A percentile compares a stretch with the other conserved stretches of the same genome.
phyloP scores from a whole-genome alignment of 257 asterid species.

The Schizonepeta tenuifolia region DNA sequence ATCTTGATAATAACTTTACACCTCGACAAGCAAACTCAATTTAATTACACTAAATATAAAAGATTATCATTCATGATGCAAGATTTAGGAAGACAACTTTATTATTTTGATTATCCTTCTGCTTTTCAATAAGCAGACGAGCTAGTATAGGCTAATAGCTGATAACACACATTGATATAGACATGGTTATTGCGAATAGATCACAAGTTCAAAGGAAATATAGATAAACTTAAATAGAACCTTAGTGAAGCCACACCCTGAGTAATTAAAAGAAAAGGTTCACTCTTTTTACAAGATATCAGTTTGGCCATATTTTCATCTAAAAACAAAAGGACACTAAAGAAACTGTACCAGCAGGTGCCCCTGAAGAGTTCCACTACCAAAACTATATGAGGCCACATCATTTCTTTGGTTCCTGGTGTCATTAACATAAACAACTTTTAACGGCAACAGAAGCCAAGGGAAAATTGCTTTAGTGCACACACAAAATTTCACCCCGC shows the following conservation, averaged over 20 bases:
- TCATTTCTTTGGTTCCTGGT: conserved; percentile 39
- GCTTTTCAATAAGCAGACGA: background rate
- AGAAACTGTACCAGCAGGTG: conserved; percentile 70
- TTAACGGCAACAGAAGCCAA: conserved; percentile 93
- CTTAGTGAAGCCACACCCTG: background rate
- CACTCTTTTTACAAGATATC: background rate
- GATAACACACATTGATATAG: background rate
- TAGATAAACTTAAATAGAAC: background rate
- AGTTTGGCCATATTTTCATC: background rate
- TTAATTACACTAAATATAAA: too few relatives aligned
- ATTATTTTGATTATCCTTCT: background rate
- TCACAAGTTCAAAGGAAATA: background rate
- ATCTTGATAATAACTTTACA: background rate
- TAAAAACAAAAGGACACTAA: conserved; percentile 9
- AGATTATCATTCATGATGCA: too few relatives aligned
- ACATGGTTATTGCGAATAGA: background rate
- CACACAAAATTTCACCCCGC: conserved; percentile 80
- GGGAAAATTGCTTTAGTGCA: conserved; percentile 78
- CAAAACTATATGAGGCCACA: conserved; percentile 72
- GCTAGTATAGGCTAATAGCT: background rate
- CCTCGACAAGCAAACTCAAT: background rate
- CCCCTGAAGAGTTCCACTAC: conserved; percentile 95
- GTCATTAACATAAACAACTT: conserved; percentile 71
- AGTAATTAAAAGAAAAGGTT: background rate
- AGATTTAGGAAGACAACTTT: background rate